phyloP scores from a whole-genome alignment of 1,284 basidiomycete species.

The Ustilago shanxiensis region DNA sequence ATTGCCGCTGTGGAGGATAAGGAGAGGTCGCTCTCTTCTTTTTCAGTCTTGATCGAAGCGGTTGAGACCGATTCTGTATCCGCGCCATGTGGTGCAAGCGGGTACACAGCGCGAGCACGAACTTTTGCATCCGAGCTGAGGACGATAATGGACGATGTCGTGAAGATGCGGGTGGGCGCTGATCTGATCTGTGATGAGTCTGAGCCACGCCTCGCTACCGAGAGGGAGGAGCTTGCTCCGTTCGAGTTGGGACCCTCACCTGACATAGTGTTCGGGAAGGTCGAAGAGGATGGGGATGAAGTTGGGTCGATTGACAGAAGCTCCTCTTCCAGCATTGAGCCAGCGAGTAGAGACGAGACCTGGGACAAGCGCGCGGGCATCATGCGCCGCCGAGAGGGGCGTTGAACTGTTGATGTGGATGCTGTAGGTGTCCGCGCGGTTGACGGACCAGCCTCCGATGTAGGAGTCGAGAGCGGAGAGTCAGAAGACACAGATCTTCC shows the following conservation, averaged over 20 bases:
- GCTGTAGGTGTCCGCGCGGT: slow-evolving; percentile 1
- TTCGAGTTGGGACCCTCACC: neutral
- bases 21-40: slow-evolving; percentile 6
- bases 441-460: neutral
- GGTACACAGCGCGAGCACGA: slow-evolving; percentile 21
- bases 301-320: slow-evolving; percentile 39
- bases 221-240: neutral
- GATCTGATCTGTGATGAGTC: slow-evolving; percentile 6
- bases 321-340: slow-evolving; percentile 56
- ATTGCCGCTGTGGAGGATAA: slow-evolving; percentile 6
- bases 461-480: slow-evolving; percentile 9
- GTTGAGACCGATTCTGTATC: neutral
- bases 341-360: slow-evolving; percentile 57
- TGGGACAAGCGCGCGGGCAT: slow-evolving; percentile 54
- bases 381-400: slow-evolving; percentile 34
- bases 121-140: slow-evolving; percentile 29
- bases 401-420: slow-evolving; percentile 19
- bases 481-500: neutral
- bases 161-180: slow-evolving; percentile 7
- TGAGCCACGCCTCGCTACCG: neutral
- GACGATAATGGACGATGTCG: slow-evolving; percentile 26
- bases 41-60: slow-evolving; percentile 12
- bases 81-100: neutral
- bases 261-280: neutral
- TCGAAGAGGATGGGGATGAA: slow-evolving; percentile 21